These are phyloP conservation scores for Globisporangium orthogonon DNA, from an alignment of 352 stramenopile species.

Conservation along the genomic window DNA sequence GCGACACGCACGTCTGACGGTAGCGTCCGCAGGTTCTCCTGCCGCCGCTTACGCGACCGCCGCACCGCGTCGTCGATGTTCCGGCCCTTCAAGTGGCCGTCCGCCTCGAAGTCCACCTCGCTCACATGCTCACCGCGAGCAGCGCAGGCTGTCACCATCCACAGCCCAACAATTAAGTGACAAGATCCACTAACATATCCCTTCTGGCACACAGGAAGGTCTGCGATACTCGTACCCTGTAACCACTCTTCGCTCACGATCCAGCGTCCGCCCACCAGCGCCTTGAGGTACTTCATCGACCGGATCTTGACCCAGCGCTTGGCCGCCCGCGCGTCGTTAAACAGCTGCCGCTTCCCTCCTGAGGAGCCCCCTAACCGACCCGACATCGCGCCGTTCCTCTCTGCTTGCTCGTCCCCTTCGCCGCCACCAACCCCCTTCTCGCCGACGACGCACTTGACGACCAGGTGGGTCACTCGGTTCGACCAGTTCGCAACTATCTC, in stretches of 20 bases:
- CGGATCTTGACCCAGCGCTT: slow-evolving; percentile 78
- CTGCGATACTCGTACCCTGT: slow-evolving; percentile 23
- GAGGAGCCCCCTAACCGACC: background rate
- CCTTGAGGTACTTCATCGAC: slow-evolving; percentile 85
- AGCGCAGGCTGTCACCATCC: slow-evolving; percentile 29
- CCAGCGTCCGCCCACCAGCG: slow-evolving; percentile 68
- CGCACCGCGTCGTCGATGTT: slow-evolving; percentile 45
- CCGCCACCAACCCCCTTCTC: slow-evolving; percentile 13
- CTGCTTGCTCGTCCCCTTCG: slow-evolving; percentile 16
- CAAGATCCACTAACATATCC: too few relatives aligned
- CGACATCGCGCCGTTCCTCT: background rate
- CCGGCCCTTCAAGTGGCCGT: slow-evolving; percentile 53
- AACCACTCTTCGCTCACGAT: slow-evolving; percentile 84
- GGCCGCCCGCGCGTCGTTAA: slow-evolving; percentile 19
- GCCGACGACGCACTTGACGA: slow-evolving; percentile 67
- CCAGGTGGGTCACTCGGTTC: slow-evolving; percentile 70
- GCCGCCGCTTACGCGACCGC: slow-evolving; percentile 29
- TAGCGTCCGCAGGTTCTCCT: slow-evolving; percentile 28
- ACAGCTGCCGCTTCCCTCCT: slow-evolving; percentile 43
- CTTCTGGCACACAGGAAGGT: too few relatives aligned
- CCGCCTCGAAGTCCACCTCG: slow-evolving; percentile 48
- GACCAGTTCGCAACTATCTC: slow-evolving; percentile 47
- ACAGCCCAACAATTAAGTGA: too few relatives aligned
- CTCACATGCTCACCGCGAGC: slow-evolving; percentile 25
- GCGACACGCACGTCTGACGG: slow-evolving; percentile 5